These are phyloP conservation scores for Globisporangium splendens DNA, from an alignment of 352 stramenopile genomes.

Conservation along the genomic window DNA sequence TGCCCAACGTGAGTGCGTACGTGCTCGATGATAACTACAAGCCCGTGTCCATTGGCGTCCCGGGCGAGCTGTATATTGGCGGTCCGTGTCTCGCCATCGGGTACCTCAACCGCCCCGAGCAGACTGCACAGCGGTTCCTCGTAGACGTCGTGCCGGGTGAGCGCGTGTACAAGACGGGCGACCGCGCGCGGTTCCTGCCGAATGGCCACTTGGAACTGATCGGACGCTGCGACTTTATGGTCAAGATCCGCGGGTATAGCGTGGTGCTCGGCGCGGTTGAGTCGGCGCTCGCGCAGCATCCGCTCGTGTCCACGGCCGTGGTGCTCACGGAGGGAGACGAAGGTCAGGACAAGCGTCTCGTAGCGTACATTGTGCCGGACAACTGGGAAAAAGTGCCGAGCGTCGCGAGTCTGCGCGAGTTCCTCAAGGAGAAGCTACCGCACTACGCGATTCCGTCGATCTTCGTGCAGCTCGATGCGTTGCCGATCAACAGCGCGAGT, in stretches of 20 bases:
- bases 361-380: constrained; percentile 89
- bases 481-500: constrained; percentile 83
- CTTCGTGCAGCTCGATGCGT: constrained; percentile 77
- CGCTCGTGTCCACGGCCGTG: constrained; percentile 81
- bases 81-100: constrained; percentile 82
- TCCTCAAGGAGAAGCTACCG: constrained; percentile 71
- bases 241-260: constrained; percentile 95
- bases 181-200: constrained; percentile 87
- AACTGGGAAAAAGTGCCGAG: constrained; percentile 66
- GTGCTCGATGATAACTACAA: constrained; percentile 75
- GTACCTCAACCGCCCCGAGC: constrained; percentile 78
- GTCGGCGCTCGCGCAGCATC: constrained; percentile 84
- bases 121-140: constrained; percentile 78
- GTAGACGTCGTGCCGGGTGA: constrained; percentile 57
- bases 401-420: constrained; percentile 56
- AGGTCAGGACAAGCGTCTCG: constrained; percentile 87
- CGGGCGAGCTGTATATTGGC: constrained; percentile 83
- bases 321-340: constrained; percentile 88
- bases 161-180: constrained; percentile 91
- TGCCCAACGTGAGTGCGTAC: constrained; percentile 78
- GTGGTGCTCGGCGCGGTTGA: constrained; percentile 92
- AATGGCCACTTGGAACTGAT: constrained; percentile 92
- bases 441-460: constrained; percentile 83
- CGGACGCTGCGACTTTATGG: constrained; percentile 93
- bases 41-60: constrained; percentile 58